Evolutionary conservation across 306 rosid species (phyloP), one percentile per base, ranked within the genome.

Genomic region (Canavalia gladiata): DNA sequence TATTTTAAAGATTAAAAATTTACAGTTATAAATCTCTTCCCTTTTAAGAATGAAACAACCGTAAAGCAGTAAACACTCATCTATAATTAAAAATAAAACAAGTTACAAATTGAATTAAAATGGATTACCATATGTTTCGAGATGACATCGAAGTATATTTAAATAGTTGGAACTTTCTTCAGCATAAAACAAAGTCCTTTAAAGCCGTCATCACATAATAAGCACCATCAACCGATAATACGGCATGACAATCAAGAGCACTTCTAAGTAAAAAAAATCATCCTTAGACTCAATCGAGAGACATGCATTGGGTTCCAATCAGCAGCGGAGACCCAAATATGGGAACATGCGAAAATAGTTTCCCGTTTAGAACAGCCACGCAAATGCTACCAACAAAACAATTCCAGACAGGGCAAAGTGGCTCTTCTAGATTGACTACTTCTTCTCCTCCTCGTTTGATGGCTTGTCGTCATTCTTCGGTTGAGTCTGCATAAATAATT

Each of bases 381-480:
- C 47, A 72, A 80, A 51, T 77, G 74, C 62, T 66, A 74, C 72
- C 72, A 73, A 49, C 81, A 63, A 66, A 39, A 45, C 52, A 71
- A 58, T 80, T 77, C 66, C 71, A 63, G 49, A 65, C 62, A 78
- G 55, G 10, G 78, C 45, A 72, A 70, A 69, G 54, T 18, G 34
- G 66, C 76, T 75, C 83, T 75, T 0, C 25, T 18, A 46, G 42
- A 55, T 18, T 18, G 47, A 67, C 79, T 85, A 71, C 89, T 85
- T 86, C 85, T 92, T 87, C 63, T 87, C 94, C 66, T 85, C 94
- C 63, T 94, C 97, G 68, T 83, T 83, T 25, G 93, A 81, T 69
- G 87, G 85, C 72, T 87, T 88, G 80, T 91, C 98, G 41, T 94
- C 97, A 6, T 86, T 68, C 86, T 94, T 92, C 88, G 87, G 86